Percentiles rank a stretch among this genome's conserved stretches.
Conservation (phyloP, 495 filamentous ascomycete species). For the Aspergillus coremiiformis region DNA sequence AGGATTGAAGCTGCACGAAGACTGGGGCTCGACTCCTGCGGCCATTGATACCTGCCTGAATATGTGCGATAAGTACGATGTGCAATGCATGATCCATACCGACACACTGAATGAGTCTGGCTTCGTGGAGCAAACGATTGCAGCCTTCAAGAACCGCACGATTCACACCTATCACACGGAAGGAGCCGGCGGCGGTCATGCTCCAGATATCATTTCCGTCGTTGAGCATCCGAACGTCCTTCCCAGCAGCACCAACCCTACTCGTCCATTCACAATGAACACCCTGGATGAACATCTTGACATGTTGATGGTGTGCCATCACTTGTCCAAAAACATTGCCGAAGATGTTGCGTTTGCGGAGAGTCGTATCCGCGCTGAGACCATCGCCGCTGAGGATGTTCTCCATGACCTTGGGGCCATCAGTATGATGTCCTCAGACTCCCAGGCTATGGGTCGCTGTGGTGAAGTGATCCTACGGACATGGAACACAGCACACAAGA, state of each 20-base stretch:
- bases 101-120: constrained; percentile 97
- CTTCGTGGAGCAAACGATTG: constrained; percentile 89
- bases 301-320: constrained; percentile 99
- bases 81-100: constrained; percentile 95
- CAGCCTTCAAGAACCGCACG: constrained; percentile 78
- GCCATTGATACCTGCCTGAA: constrained; percentile 86
- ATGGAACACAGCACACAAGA: constrained; percentile 98
- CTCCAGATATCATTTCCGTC: constrained; percentile 92
- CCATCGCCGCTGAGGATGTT: constrained; percentile 95
- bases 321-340: constrained; percentile 82
- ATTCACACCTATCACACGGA: constrained; percentile 99
- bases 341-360: constrained; percentile 97
- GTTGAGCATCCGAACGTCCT: constrained; percentile 91
- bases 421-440: constrained; percentile 96
- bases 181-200: constrained; percentile 92
- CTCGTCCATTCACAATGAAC: constrained; percentile 84
- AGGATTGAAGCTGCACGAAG: constrained; percentile 93
- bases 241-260: constrained; percentile 88
- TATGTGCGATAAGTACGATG: constrained; percentile 84
- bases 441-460: constrained; percentile 95
- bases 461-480: constrained; percentile 92
- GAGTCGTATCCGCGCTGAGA: constrained; percentile 88
- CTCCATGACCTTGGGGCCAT: constrained; percentile 94
- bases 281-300: constrained; percentile 96
- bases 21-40: constrained; percentile 90